These are phyloP conservation scores for Orbilia quercus DNA, from an alignment of 2,329 filamentous ascomycete genomes.

Conservation along the genomic window DNA sequence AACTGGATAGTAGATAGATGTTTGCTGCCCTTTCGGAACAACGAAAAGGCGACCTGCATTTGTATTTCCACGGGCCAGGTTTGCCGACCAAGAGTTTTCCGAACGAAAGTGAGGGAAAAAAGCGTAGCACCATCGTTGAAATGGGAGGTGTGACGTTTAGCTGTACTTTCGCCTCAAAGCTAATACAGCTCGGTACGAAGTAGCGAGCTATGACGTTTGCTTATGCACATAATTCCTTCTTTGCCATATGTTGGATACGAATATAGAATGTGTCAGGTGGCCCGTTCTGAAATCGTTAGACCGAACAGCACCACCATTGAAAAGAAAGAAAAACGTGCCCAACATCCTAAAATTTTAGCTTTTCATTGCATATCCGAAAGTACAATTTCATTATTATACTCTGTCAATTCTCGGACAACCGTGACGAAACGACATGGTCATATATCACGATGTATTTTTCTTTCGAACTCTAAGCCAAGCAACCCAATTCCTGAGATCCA, in stretches of 20 bases:
- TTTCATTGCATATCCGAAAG: neutral
- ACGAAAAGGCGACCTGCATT: slow-evolving; percentile 23
- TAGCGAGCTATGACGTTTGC: slow-evolving; percentile 56
- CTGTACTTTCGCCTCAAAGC: slow-evolving; percentile 22
- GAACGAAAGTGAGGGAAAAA: neutral
- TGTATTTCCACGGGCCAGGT: slow-evolving; percentile 1
- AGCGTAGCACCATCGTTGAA: slow-evolving; percentile 14
- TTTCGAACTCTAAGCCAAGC: neutral
- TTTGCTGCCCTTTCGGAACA: neutral
- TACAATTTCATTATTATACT: neutral
- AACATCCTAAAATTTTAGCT: neutral
- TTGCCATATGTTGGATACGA: slow-evolving; percentile 56
- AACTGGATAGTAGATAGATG: slow-evolving; percentile 12
- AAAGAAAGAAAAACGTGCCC: slow-evolving; percentile 8
- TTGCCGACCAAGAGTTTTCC: slow-evolving; percentile 1
- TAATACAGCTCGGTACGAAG: slow-evolving; percentile 21
- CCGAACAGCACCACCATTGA: neutral
- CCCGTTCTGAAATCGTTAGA: slow-evolving; percentile 57
- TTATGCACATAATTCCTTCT: slow-evolving; percentile 55
- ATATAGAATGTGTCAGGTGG: slow-evolving; percentile 57
- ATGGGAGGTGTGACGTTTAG: slow-evolving; percentile 44
- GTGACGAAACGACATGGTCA: slow-evolving; percentile 51
- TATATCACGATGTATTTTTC: neutral
- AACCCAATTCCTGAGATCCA: slow-evolving; percentile 10
- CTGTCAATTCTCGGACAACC: neutral